phyloP scores from a whole-genome alignment of 2,329 filamentous ascomycete genomes.

The Thielaviopsis musarum region DNA sequence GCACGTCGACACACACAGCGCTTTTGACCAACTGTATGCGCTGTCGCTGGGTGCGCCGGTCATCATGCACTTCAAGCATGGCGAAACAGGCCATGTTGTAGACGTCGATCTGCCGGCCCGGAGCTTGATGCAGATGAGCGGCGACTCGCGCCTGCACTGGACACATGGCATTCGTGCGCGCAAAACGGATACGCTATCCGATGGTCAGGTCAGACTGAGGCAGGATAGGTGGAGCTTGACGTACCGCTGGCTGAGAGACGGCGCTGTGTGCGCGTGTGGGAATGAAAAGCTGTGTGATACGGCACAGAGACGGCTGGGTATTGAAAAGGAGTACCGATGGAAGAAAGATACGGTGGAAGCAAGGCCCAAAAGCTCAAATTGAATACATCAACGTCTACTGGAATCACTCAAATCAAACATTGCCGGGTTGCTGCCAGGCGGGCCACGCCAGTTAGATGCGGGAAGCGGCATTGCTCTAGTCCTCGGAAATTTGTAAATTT shows the following conservation, averaged over 20 bases:
- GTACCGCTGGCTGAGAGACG: constrained; percentile 33
- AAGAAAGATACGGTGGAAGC: constrained; percentile 17
- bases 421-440: too few relatives aligned
- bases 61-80: constrained; percentile 27
- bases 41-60: constrained; percentile 26
- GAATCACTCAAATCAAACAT: too few relatives aligned
- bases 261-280: constrained; percentile 32
- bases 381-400: too few relatives aligned
- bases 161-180: constrained; percentile 37
- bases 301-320: constrained; percentile 27
- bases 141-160: constrained; percentile 35
- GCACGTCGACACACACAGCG: constrained; percentile 40
- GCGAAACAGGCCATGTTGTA: constrained; percentile 14
- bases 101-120: constrained; percentile 31
- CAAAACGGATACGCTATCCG: constrained; percentile 31
- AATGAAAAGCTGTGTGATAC: constrained; percentile 33
- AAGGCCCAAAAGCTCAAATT: neutral
- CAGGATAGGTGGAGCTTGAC: constrained; percentile 36
- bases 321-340: constrained; percentile 35
- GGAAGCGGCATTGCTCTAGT: too few relatives aligned
- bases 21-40: constrained; percentile 28
- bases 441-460: too few relatives aligned
- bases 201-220: constrained; percentile 28
- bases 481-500: too few relatives aligned
- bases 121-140: constrained; percentile 34